Conservation (phyloP, 306 rosid genomes). For the Vicia sativa region DNA sequence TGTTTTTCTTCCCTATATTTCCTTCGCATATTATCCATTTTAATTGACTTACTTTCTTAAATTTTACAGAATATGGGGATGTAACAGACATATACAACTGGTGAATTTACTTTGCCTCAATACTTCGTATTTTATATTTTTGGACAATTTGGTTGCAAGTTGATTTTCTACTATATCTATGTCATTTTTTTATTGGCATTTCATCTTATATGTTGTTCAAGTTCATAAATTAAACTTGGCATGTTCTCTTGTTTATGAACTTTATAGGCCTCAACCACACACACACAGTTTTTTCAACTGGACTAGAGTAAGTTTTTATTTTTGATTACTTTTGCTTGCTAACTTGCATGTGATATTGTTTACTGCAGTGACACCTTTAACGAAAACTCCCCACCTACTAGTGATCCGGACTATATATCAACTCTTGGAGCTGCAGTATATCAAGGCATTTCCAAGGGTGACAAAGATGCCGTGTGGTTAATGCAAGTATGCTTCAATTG, state of each 20-base stretch:
- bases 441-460: slow-evolving; percentile 83
- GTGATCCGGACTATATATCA: slow-evolving; percentile 72
- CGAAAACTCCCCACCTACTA: slow-evolving; percentile 91
- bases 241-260: slow-evolving; percentile 15
- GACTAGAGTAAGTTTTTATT: slow-evolving; percentile 12
- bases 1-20: neutral
- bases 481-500: slow-evolving; percentile 84
- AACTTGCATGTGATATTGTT: slow-evolving; percentile 30
- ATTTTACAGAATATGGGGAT: slow-evolving; percentile 85
- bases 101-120: slow-evolving; percentile 53
- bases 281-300: neutral
- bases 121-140: slow-evolving; percentile 23
- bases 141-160: slow-evolving; percentile 20
- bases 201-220: slow-evolving; percentile 11
- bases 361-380: slow-evolving; percentile 89
- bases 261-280: slow-evolving; percentile 10
- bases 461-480: slow-evolving; percentile 95
- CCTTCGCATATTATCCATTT: slow-evolving; percentile 20
- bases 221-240: slow-evolving; percentile 11
- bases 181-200: neutral
- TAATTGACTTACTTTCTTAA: slow-evolving; percentile 30
- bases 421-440: slow-evolving; percentile 90
- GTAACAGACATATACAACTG: slow-evolving; percentile 92
- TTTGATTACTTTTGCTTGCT: slow-evolving; percentile 33
- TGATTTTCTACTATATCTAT: slow-evolving; percentile 4